A percentile compares a stretch with the other conserved stretches of the same genome.
Evolutionary conservation across 129 eudicot species (phyloP).

Genomic region (Helianthus tuberosus): DNA sequence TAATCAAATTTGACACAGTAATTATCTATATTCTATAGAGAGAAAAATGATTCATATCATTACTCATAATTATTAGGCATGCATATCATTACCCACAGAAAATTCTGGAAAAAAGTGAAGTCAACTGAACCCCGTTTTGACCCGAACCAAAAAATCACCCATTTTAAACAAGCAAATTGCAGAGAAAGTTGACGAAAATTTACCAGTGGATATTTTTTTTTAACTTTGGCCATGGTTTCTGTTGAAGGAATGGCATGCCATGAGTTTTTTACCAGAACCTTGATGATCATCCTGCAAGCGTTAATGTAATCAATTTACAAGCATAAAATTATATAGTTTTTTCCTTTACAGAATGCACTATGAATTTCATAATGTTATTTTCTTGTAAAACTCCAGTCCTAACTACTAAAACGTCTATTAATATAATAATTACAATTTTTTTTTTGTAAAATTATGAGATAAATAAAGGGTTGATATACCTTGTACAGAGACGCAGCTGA

Average conservation of each 20-base stretch:
- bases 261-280: slow-evolving; percentile 64
- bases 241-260: slow-evolving; percentile 81
- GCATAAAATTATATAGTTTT: not conserved
- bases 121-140: slow-evolving; percentile 9
- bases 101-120: not conserved
- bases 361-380: not conserved
- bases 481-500: slow-evolving; percentile 87
- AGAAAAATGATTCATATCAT: not conserved
- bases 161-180: not conserved
- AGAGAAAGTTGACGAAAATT: slow-evolving; percentile 11
- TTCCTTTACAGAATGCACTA: not conserved
- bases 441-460: not conserved
- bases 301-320: not conserved
- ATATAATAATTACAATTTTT: not conserved
- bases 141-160: not conserved
- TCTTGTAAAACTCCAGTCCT: not conserved
- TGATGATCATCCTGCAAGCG: slow-evolving; percentile 75
- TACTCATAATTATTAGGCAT: not conserved
- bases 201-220: slow-evolving; percentile 9
- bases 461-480: slow-evolving; percentile 24
- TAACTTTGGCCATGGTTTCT: slow-evolving; percentile 70
- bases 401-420: not conserved
- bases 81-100: not conserved
- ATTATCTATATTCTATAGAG: not conserved
- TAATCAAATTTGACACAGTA: not conserved